Base-by-base conservation (phyloP, 78 protist genomes). In the Dictyostelium purpureum region DNA sequence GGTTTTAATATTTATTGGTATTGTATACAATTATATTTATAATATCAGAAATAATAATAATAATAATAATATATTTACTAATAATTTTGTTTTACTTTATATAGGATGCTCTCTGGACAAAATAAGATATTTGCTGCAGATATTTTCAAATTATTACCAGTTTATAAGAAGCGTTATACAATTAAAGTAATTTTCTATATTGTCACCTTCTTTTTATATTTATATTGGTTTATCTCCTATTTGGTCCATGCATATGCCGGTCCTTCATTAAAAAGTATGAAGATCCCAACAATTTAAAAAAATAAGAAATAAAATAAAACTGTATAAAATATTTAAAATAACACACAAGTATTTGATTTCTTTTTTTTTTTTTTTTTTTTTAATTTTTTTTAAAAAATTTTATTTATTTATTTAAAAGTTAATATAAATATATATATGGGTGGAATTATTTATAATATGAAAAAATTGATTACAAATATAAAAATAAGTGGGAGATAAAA, bases 171-270 rank as follows among this genome's bases (percentile, higher is more conserved):
- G n/a, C 52, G 91, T 73, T 85, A 57, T 56, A 42, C 69, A 31
- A n/a, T 85, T 2, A 85, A 85, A 35, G 31, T 66, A 10, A 63
- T 37, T 28, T 85, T 73, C 45, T 73, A 73, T 73, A 85, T 85
- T 16, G 75, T 85, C 6, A 71, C 76, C 19, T 85, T 85, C 91
- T 85, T 85, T 85, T 37, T 85, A 35, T 85, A 85, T 59, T 57
- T 85, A 73, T 85, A 85, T 85, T 73, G 82, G 91, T 74, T 74
- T 37, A 33, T 74, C 24, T 43, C 12, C 12, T 71, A 19, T 43
- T 43, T 71, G 43, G 28, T 71, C 2, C 5, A 26, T 43, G 1
- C 12, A 14, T 45, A 71, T 45, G 52, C 49, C 0, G 19, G 75
- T 61, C 69, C 33, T 31, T 28, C 69, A 4, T 61, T 61, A 61